Base-by-base conservation (phyloP, 139 green algal genomes). In the Pleodorina starrii region DNA sequence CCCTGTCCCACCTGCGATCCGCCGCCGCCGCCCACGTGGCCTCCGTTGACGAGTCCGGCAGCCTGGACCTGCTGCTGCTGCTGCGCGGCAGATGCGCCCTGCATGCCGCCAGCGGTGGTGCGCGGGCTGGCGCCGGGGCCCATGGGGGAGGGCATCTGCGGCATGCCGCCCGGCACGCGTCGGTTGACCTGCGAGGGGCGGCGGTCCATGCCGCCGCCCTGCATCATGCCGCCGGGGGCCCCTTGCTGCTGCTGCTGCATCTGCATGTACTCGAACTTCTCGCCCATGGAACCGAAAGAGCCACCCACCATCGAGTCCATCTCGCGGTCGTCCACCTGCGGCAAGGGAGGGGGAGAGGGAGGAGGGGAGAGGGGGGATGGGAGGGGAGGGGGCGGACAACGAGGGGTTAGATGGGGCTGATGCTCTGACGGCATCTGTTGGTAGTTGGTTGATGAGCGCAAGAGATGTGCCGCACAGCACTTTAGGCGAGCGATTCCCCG, bases 181-280 rank as follows among this genome's bases (percentile, higher is more conserved):
- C 79, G 79, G 76, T 84, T 84, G 0, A 87, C 17, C n/a, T 87
- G 81, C 29, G 60, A 78, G 29, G 81, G 57, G 23, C 81, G 59
- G 17, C 81, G 81, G 81, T 87, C 81, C 81, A 87, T 77, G n/a
- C 63, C 63, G 9, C 63, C 63, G 9, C 42, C 42, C n/a, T 40
- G 66, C 32, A 68, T 43, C 59, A 75, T 57, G 32, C 35, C 66
- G 32, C 38, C 44, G 4, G 5, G 0, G n/a, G 27, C 79, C 17
- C 57, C 79, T 27, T 75, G 57, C 57, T 76, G 57, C 78, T 80
- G 72, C 72, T 80, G 72, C 44, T 75, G 57, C 57, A 43, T 57
- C 86, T 80, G 57, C 87, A 91, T 91, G 69, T 91, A 91, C 87
- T 91, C 87, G 44, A 91, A 78, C 68, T 79, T 78, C 54, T 91